These are phyloP conservation scores for Teratosphaeria zuluensis DNA, from an alignment of 2,329 filamentous ascomycete genomes.

Conservation along the genomic window DNA sequence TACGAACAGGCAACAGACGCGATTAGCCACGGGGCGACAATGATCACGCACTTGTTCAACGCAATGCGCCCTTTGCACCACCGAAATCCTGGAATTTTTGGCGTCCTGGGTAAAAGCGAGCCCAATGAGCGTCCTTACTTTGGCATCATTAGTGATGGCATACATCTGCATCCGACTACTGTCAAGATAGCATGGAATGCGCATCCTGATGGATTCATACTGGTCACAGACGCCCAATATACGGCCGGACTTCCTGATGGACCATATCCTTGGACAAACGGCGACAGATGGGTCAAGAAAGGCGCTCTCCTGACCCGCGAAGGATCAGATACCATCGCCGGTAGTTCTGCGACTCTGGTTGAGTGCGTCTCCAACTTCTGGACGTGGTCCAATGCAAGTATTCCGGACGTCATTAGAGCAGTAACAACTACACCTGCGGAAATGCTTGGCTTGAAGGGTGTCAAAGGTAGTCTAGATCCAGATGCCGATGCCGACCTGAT, in stretches of 20 bases:
- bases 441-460: conserved; percentile 59
- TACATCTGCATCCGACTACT: conserved; percentile 79
- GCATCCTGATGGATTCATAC: conserved; percentile 72
- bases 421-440: conserved; percentile 68
- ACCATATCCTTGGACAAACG: conserved; percentile 76
- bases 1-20: conserved; percentile 71
- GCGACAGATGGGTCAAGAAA: conserved; percentile 56
- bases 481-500: conserved; percentile 50
- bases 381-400: conserved; percentile 58
- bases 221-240: conserved; percentile 90
- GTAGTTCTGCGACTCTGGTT: conserved; percentile 45
- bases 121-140: conserved; percentile 58
- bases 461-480: conserved; percentile 51
- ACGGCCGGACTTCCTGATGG: conserved; percentile 77
- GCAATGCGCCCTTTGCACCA: conserved; percentile 87
- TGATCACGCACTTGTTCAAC: conserved; percentile 93
- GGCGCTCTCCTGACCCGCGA: conserved; percentile 66
- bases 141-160: conserved; percentile 82
- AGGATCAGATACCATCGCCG: conserved; percentile 69
- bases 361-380: conserved; percentile 78
- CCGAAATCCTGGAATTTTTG: conserved; percentile 84
- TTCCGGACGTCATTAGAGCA: conserved; percentile 59
- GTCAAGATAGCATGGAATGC: conserved; percentile 84
- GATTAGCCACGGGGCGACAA: conserved; percentile 65
- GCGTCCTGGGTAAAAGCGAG: conserved; percentile 57